Conservation (phyloP, 306 rosid genomes). For the Lathyrus sativus region DNA sequence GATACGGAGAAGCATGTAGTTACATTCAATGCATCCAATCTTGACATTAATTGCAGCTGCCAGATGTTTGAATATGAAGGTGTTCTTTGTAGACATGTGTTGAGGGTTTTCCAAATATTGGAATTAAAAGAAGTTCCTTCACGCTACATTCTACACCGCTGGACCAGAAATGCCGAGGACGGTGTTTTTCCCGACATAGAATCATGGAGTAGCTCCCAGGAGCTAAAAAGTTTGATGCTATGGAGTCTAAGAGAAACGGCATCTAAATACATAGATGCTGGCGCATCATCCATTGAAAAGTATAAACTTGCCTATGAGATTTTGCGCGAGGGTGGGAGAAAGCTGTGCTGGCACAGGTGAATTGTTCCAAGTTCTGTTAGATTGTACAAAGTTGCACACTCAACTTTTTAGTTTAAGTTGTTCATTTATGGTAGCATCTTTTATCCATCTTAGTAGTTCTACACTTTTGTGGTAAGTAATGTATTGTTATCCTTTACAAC, state of each 20-base stretch:
- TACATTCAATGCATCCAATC: slow-evolving; percentile 59
- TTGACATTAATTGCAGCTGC: slow-evolving; percentile 73
- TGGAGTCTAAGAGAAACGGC: slow-evolving; percentile 99
- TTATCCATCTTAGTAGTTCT: slow-evolving; percentile 33
- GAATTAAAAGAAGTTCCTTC: slow-evolving; percentile 82
- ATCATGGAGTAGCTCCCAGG: slow-evolving; percentile 72
- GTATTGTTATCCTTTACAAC: slow-evolving; percentile 2
- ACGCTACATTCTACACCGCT: slow-evolving; percentile 79
- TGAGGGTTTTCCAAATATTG: slow-evolving; percentile 86
- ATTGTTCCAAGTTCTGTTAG: slow-evolving; percentile 1
- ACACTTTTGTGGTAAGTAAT: slow-evolving; percentile 22
- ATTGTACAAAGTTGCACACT: slow-evolving; percentile 39
- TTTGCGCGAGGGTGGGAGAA: slow-evolving; percentile 89
- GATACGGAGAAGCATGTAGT: slow-evolving; percentile 76
- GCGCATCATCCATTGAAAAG: slow-evolving; percentile 80
- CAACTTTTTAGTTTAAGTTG: slow-evolving; percentile 43
- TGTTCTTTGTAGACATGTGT: slow-evolving; percentile 76
- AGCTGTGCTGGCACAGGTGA: slow-evolving; percentile 85
- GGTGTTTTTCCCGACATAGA: slow-evolving; percentile 71
- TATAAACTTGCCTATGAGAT: slow-evolving; percentile 89
- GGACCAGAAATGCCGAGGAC: slow-evolving; percentile 90
- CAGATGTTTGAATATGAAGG: slow-evolving; percentile 97
- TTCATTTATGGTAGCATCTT: slow-evolving; percentile 20
- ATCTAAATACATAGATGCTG: slow-evolving; percentile 84
- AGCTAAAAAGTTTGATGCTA: slow-evolving; percentile 73